Percentiles rank a stretch among this genome's conserved stretches.
phyloP scores from a whole-genome alignment of 768 basidiomycete species.

The Lentinula lateritia region DNA sequence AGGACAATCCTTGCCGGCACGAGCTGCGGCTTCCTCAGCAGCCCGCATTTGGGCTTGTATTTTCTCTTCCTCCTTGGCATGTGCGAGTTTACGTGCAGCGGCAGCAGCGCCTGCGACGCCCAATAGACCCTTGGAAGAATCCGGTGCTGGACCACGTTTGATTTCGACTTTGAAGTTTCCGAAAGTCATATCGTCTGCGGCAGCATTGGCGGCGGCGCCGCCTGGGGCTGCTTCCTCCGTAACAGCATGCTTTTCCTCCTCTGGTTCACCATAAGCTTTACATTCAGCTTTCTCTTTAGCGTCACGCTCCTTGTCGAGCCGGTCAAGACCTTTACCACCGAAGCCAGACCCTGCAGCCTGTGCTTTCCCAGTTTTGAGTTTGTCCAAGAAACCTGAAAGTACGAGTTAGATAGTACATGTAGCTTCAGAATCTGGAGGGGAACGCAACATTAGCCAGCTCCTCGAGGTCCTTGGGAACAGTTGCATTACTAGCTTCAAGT shows the following conservation, averaged over 20 bases:
- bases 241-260: conserved; percentile 64
- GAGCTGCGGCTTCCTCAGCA: conserved; percentile 87
- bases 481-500: conserved; percentile 85
- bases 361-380: conserved; percentile 92
- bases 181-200: conserved; percentile 80
- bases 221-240: conserved; percentile 37
- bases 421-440: conserved; percentile 5
- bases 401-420: conserved; percentile 11
- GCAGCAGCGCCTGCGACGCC: conserved; percentile 71
- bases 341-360: conserved; percentile 91
- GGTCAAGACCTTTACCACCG: conserved; percentile 95
- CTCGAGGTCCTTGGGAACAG: conserved; percentile 81
- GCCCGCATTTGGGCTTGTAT: conserved; percentile 74
- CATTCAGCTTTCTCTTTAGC: conserved; percentile 93
- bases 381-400: conserved; percentile 81
- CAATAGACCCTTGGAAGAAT: conserved; percentile 75
- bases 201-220: conserved; percentile 28
- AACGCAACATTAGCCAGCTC: conserved; percentile 80
- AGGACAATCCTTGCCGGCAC: conserved; percentile 78
- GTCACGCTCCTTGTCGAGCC: conserved; percentile 92
- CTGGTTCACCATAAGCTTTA: conserved; percentile 92
- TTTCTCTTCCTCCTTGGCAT: conserved; percentile 81
- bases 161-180: conserved; percentile 97
- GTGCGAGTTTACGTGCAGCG: conserved; percentile 69
- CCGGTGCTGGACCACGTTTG: conserved; percentile 94